Evolutionary conservation across 768 basidiomycete species (phyloP).

Genomic region (Sistotremastrum niveocremeum): DNA sequence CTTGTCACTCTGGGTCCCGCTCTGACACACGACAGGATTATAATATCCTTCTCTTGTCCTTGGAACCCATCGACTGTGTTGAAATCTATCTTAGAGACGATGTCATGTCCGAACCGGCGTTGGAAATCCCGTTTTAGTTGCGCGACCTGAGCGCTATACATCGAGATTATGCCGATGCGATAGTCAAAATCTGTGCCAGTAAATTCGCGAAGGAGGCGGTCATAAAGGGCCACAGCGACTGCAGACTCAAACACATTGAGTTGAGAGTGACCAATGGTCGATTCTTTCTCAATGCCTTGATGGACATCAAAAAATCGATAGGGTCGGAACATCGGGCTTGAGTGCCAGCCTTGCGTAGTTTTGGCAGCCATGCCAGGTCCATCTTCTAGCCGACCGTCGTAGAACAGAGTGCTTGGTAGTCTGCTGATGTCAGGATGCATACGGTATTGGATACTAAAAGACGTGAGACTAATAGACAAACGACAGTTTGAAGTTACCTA

Average conservation of each 20-base stretch:
- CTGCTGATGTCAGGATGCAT: slow-evolving; percentile 96
- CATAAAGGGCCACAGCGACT: slow-evolving; percentile 65
- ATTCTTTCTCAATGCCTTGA: slow-evolving; percentile 46
- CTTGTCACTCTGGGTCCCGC: slow-evolving; percentile 72
- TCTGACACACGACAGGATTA: slow-evolving; percentile 94
- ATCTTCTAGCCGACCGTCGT: slow-evolving; percentile 63
- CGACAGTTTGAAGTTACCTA: slow-evolving; percentile 35
- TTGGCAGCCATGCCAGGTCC: slow-evolving; percentile 81
- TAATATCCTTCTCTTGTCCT: slow-evolving; percentile 97
- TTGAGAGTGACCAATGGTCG: slow-evolving; percentile 51
- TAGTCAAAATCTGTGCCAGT: slow-evolving; percentile 35
- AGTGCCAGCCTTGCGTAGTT: slow-evolving; percentile 81
- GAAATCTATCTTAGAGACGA: slow-evolving; percentile 71
- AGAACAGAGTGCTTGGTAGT: slow-evolving; percentile 83
- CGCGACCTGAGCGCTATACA: slow-evolving; percentile 84
- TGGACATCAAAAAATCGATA: slow-evolving; percentile 84
- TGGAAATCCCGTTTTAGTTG: slow-evolving; percentile 63
- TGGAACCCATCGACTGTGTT: slow-evolving; percentile 99
- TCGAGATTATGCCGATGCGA: slow-evolving; percentile 66
- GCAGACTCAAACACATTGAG: slow-evolving; percentile 64
- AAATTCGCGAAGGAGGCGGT: slow-evolving; percentile 54
- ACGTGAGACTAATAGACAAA: not conserved
- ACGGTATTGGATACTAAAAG: slow-evolving; percentile 86
- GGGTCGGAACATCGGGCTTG: slow-evolving; percentile 57
- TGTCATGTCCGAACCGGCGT: slow-evolving; percentile 53